Evolutionary conservation across 768 basidiomycete species (phyloP), one percentile per base, ranked within the genome.

Genomic region (Lactifluus pinguis): DNA sequence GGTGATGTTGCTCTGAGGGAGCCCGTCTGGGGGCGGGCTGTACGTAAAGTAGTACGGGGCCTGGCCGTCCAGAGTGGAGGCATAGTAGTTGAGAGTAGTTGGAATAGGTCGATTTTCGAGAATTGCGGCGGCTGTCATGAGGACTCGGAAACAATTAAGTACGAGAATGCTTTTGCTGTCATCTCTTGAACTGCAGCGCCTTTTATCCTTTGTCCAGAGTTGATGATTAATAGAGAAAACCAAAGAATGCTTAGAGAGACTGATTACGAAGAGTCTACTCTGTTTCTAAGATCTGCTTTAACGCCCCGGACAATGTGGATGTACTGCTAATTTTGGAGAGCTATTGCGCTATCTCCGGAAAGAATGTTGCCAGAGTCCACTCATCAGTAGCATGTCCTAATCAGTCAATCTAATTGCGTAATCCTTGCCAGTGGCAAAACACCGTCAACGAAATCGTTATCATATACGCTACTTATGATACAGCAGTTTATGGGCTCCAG

Each of bases 81-180:
- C 49, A 62, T 69, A 68, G 55, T 77, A 77, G 66, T 77, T 75
- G 65, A 77, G 70, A 21, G 68, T 71, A 25, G 75, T 73, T 13
- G 67, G 70, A 38, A 77, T 72, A 66, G 76, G 72, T 38, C 69
- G 74, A 29, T 74, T 68, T 36, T 67, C 47, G n/a, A 70, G 69
- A 2, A 69, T 66, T 39, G 68, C 64, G 25, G 64, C 52, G 21
- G 63, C 21, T 52, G 56, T 53, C 63, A 65, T 65, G 59, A 25
- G 25, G 29, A 14, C n/a, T n/a, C 11, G 6, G 36, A 41, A 29
- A 42, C 15, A 19, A 9, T 41, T 44, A 11, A 25, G 1, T 25
- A 25, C 25, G n/a, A 13, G 29, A 14, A 19, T 3, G 11, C n/a
- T 42, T 36, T 15, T 39, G 11, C 3, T 47, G 21, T 45, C 7